A percentile compares a stretch with the other conserved stretches of the same genome.
These are phyloP conservation scores for Aspergillus carbonarius DNA, from an alignment of 2,329 filamentous ascomycete species.

Conservation along the genomic window DNA sequence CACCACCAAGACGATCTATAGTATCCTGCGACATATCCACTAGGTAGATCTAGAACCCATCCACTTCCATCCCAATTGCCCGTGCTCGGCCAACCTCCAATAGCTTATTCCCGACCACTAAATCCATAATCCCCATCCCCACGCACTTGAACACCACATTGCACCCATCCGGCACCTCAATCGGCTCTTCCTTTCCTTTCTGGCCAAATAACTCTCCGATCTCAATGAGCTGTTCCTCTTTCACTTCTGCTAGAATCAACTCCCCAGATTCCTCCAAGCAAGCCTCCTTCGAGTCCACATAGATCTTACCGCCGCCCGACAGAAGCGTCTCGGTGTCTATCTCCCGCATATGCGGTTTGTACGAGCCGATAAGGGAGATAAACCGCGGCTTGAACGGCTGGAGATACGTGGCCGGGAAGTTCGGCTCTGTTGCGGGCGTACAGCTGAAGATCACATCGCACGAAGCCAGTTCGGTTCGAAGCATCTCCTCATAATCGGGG, in stretches of 20 bases:
- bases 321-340: slow-evolving; percentile 47
- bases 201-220: slow-evolving; percentile 41
- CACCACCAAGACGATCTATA: background rate
- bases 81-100: slow-evolving; percentile 36
- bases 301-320: slow-evolving; percentile 63
- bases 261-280: slow-evolving; percentile 50
- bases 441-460: slow-evolving; percentile 52
- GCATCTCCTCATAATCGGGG: slow-evolving; percentile 42
- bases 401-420: slow-evolving; percentile 44
- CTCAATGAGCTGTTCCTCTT: slow-evolving; percentile 41
- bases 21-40: background rate
- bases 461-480: slow-evolving; percentile 29
- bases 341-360: slow-evolving; percentile 55
- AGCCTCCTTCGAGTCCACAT: slow-evolving; percentile 60
- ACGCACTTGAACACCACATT: slow-evolving; percentile 54
- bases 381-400: slow-evolving; percentile 42
- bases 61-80: slow-evolving; percentile 35
- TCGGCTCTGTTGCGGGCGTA: slow-evolving; percentile 46
- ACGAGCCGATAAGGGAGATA: slow-evolving; percentile 55
- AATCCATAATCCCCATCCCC: slow-evolving; percentile 53
- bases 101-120: slow-evolving; percentile 46
- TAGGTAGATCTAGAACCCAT: slow-evolving; percentile 33
- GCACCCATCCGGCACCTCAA: slow-evolving; percentile 31
- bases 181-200: slow-evolving; percentile 13
- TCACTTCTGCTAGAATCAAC: slow-evolving; percentile 42